Evolutionary conservation across 2,329 filamentous ascomycete genomes (phyloP), one percentile per base, ranked within the genome.

Genomic region (Neodidymelliopsis sp.): DNA sequence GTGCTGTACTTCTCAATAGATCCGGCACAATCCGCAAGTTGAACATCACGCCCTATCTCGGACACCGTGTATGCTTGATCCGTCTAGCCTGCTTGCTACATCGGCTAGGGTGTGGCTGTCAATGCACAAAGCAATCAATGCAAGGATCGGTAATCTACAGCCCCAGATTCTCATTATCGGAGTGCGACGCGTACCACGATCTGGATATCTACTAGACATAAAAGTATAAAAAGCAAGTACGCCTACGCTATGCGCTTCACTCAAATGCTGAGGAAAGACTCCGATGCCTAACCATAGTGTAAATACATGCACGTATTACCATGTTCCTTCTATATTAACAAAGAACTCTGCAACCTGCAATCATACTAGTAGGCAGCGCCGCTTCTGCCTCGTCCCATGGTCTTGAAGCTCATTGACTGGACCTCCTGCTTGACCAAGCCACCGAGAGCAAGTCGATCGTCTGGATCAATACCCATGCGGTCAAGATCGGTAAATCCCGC

Each of bases 401-500:
- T 72, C 59, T 67, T 71, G 50, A 72, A 71, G 9, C 57, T 62
- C 67, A 69, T 71, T 3, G 66, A 68, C 54, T 71, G 62, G 6
- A 60, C 50, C 44, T 67, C 60, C 30, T 62, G 52, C 37, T 65
- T 60, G 7, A 71, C 37, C 30, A 70, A 18, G 0, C 65, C 63
- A 6, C 70, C 65, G 6, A 74, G 53, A 5, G 70, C 71, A 31
- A 74, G 46, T 3, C 69, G 73, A 25, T 74, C 71, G 23, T 52
- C 49, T 0, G 66, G 66, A 46, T 74, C 56, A 6, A 73, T 57
- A 2, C 67, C 71, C 65, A 67, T 67, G 4, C 58, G 58, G 20
- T 82, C 76, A 48, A 81, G 72, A 56, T 81, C 80, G 54, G 77
- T 81, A 67, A 81, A 88, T 18, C 84, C 82, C 41, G 90, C 91